Evolutionary conservation across 2,329 filamentous ascomycete species (phyloP).

Genomic region (Cercospora janseana): DNA sequence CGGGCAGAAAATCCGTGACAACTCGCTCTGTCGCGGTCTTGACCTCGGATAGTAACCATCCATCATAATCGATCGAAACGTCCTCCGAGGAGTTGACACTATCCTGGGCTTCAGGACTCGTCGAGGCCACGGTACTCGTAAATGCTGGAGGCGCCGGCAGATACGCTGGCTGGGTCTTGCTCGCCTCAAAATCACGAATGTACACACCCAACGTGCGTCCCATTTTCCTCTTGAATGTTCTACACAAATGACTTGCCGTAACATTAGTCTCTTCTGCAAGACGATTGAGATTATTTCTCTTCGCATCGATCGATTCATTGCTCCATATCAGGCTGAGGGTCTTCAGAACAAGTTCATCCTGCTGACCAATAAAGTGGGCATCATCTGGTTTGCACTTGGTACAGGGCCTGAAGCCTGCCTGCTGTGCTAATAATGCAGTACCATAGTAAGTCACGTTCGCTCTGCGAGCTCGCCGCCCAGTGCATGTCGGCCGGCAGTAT

Average conservation of each 20-base stretch:
- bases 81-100: too few relatives aligned
- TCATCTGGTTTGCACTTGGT: constrained; percentile 54
- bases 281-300: constrained; percentile 29
- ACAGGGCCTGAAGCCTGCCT: constrained; percentile 55
- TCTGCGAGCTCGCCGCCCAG: constrained; percentile 58
- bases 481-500: constrained; percentile 62
- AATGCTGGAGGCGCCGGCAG: background rate
- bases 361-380: constrained; percentile 32
- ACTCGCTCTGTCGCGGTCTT: background rate
- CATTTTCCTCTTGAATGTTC: constrained; percentile 51
- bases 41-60: background rate
- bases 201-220: constrained; percentile 10
- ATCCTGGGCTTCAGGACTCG: background rate
- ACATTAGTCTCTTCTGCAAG: constrained; percentile 54
- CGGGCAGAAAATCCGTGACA: too few relatives aligned
- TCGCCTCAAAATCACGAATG: background rate
- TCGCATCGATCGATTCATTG: background rate
- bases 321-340: background rate
- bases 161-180: background rate
- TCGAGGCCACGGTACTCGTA: background rate
- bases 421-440: constrained; percentile 47
- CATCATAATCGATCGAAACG: too few relatives aligned
- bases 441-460: constrained; percentile 58
- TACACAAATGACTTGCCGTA: constrained; percentile 59
- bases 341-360: constrained; percentile 1